These are phyloP conservation scores for Apiospora aurea DNA, from an alignment of 2,329 filamentous ascomycete species.

Conservation along the genomic window DNA sequence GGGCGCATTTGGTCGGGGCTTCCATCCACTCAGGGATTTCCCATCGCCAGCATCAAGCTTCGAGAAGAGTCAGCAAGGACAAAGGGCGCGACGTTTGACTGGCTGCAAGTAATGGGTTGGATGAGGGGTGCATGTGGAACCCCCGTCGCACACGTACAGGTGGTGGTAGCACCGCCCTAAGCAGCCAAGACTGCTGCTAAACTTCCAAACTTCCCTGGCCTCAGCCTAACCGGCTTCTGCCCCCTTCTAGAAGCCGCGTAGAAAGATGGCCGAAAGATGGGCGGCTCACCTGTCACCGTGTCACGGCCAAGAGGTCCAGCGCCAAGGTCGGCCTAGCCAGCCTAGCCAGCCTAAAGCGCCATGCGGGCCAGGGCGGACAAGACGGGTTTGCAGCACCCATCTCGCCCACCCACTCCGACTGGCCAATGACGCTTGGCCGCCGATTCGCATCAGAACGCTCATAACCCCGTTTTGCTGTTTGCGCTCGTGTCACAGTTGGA, in stretches of 20 bases:
- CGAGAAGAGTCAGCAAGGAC: conserved; percentile 14
- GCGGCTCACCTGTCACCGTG: background rate
- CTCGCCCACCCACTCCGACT: background rate
- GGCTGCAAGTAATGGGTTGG: conserved; percentile 11
- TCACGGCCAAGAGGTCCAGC: background rate
- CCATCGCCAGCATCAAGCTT: conserved; percentile 8
- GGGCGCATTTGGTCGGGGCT: conserved; percentile 12
- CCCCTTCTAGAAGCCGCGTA: conserved; percentile 23
- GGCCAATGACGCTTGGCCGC: background rate
- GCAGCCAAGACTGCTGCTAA: too few species aligned
- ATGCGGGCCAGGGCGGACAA: conserved; percentile 21
- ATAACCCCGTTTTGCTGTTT: conserved; percentile 2
- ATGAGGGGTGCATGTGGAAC: conserved; percentile 16
- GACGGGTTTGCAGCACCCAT: conserved; percentile 11
- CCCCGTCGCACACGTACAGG: conserved; percentile 4
- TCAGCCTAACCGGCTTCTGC: conserved; percentile 9
- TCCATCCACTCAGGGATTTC: conserved; percentile 15
- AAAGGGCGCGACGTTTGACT: conserved; percentile 1
- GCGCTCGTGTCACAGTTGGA: background rate
- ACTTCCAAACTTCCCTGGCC: too few species aligned
- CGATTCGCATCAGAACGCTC: conserved; percentile 5
- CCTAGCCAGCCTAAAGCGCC: background rate
- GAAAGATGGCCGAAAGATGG: conserved; percentile 16
- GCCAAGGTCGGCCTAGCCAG: background rate
- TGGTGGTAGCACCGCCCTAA: conserved; percentile 9